Evolutionary conservation across 2,329 filamentous ascomycete species (phyloP), one percentile per base, ranked within the genome.

Genomic region (Graphilbum ipis-grandicollis): DNA sequence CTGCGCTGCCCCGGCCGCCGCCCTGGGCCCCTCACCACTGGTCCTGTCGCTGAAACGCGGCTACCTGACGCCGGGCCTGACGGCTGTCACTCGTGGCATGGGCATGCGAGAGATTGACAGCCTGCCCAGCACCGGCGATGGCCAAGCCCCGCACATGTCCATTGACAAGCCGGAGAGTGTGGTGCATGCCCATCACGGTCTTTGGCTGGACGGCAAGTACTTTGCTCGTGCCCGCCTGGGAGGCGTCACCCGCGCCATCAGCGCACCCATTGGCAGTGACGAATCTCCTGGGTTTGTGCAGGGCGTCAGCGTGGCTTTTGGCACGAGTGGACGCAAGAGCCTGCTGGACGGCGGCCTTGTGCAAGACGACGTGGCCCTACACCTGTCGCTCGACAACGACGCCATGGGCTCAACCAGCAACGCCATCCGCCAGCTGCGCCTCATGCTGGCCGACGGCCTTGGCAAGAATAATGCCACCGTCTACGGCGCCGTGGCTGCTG

Each of bases 81-180:
- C 60, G 15, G 59, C 63, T 3, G 54, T 71, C 28, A 59, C 63
- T 4, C 53, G 55, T 5, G 46, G 50, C 9, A 54, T 72, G 2
- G 68, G 68, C 1, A 50, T 71, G 4, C 48, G 52, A 9, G 68
- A 71, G 45, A 70, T 71, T 26, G 46, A 50, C 17, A 51, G 48
- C 1, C 60, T 65, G 34, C 41, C 44, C 2, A 50, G 48, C 19
- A 68, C 67, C 0, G 54, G 59, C 4, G 66, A 72, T 44, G 68
- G 68, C 14, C 40, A 42, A 4, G 52, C 55, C 9, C 45, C 54
- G 13, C 41, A 44, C 18, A 38, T 44, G 25, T 47, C 48, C 26
- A 36, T 41, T 2, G 37, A 44, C 14, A 41, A 56, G 30, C 46
- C 52, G 0, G 47, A 50, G 7, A 52, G 48, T 39, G 43, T 58